Evolutionary conservation across 306 rosid genomes (phyloP), one percentile per base, ranked within the genome.

Genomic region (Quercus robur): DNA sequence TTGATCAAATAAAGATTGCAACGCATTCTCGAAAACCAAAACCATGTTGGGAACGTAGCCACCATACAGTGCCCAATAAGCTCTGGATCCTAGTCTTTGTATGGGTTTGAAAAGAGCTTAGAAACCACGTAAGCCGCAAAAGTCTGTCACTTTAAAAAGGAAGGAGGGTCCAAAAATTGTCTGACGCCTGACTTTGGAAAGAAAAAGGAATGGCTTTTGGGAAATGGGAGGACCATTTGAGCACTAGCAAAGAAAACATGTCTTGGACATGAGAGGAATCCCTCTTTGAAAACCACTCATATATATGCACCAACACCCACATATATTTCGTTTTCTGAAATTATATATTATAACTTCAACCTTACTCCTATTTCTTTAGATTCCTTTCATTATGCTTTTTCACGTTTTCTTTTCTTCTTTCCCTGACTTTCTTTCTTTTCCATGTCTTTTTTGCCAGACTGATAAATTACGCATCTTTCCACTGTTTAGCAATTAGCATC

Each of bases 221-320:
- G 80, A 70, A 80, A 73, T 23, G 77, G 75, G 78, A 85, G 91
- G 93, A 79, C 85, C 89, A 84, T 73, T 81, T 59, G 51, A 75
- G 84, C 88, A 89, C 87, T 77, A 70, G 66, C 54, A 57, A 63
- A 62, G 71, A 67, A 80, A 86, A 89, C 89, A 87, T 86, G 91
- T 75, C 84, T 82, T 67, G 75, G 88, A 77, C 87, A 79, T 75
- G 73, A 84, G 83, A 33, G 79, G 80, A 84, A 74, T 82, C 74
- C 75, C 66, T 70, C 20, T 28, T 51, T 12, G 44, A 67, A 74
- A 64, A 0, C 82, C 82, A 35, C 78, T 67, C 64, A 49, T 19
- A 5, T 77, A 71, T 70, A 44, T 80, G 71, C 15, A 3, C 17
- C 5, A 11, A 49, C 17, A 11, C 3, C 17, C 54, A 49, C 54